A percentile compares a stretch with the other conserved stretches of the same genome.
Evolutionary conservation across 495 filamentous ascomycete genomes (phyloP).

Genomic region (Alectoria sarmentosa): DNA sequence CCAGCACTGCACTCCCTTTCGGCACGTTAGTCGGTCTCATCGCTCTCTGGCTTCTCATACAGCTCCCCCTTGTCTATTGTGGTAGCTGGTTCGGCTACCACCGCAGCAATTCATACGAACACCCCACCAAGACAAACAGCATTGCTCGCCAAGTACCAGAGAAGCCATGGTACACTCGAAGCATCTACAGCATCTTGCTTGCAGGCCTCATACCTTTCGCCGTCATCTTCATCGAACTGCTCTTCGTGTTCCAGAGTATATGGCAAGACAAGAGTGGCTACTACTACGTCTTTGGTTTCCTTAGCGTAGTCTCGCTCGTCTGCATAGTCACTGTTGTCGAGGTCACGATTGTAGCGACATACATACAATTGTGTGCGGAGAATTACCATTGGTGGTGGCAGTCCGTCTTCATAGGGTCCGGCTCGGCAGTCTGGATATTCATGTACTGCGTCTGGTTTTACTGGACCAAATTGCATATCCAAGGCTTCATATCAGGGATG

Average conservation of each 20-base stretch:
- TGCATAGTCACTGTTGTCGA: conserved; percentile 75
- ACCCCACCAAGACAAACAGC: conserved; percentile 75
- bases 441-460: conserved; percentile 85
- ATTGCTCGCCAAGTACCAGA: conserved; percentile 69
- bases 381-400: conserved; percentile 98
- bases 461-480: conserved; percentile 71
- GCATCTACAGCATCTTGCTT: conserved; percentile 54
- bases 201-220: conserved; percentile 86
- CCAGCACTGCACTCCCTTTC: conserved; percentile 85
- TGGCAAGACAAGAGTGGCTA: conserved; percentile 94
- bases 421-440: conserved; percentile 80
- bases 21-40: conserved; percentile 71
- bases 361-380: conserved; percentile 79
- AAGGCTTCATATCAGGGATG: conserved; percentile 70
- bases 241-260: conserved; percentile 85
- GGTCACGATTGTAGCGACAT: conserved; percentile 84
- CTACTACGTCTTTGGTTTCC: conserved; percentile 92
- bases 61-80: conserved; percentile 81
- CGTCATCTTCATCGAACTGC: conserved; percentile 87
- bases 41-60: conserved; percentile 80
- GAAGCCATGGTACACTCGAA: conserved; percentile 74
- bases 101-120: conserved; percentile 64
- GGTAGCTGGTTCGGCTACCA: conserved; percentile 77
- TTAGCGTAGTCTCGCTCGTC: conserved; percentile 68
- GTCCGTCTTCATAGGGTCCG: conserved; percentile 76